Conservation (phyloP, 441 rosid species). For the Raphanus hybrid region DNA sequence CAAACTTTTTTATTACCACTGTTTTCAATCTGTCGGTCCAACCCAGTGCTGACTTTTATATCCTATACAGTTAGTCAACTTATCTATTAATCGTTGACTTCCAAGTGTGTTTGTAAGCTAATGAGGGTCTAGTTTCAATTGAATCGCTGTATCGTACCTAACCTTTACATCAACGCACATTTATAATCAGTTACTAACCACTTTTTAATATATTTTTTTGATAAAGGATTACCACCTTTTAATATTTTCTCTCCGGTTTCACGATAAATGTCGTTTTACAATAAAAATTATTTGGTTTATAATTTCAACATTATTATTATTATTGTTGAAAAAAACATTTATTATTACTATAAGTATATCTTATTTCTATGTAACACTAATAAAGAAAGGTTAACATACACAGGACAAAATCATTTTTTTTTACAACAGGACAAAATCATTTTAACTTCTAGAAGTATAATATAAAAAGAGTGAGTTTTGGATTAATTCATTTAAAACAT, state of each 20-base stretch:
- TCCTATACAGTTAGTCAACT: slow-evolving; percentile 31
- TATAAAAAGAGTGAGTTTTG: not conserved
- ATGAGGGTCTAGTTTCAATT: slow-evolving; percentile 11
- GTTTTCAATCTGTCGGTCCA: slow-evolving; percentile 26
- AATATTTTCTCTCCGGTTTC: not conserved
- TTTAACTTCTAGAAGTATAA: not conserved
- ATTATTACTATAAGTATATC: not conserved
- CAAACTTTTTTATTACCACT: not conserved
- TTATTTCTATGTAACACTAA: not conserved
- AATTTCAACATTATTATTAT: not conserved
- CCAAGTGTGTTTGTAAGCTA: slow-evolving; percentile 8
- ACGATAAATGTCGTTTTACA: slow-evolving; percentile 4
- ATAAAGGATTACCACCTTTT: not conserved
- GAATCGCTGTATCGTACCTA: slow-evolving; percentile 22
- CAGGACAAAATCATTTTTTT: not conserved
- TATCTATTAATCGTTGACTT: slow-evolving; percentile 30
- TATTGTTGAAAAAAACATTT: too few relatives aligned
- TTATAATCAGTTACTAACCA: slow-evolving; percentile 1
- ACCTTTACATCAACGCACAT: slow-evolving; percentile 29
- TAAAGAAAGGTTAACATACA: not conserved
- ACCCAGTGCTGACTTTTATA: slow-evolving; percentile 29
- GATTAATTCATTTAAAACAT: not conserved
- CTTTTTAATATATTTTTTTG: not conserved
- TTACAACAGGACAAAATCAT: not conserved
- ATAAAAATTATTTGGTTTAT: not conserved